phyloP scores from a whole-genome alignment of 805 yeast genomes.

The Ascoidea tarda region DNA sequence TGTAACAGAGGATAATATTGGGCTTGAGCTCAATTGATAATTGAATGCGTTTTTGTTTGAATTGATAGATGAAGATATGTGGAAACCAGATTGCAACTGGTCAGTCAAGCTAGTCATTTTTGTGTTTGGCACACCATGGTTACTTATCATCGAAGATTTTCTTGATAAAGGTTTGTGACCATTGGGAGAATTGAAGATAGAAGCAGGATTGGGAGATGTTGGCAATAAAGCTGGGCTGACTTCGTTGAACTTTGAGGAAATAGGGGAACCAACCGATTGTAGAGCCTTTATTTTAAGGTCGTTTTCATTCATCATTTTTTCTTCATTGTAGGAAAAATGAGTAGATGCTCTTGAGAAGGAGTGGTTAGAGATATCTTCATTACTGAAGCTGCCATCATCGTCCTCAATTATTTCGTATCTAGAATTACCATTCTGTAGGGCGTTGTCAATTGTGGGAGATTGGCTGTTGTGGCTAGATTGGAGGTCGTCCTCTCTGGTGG shows the following conservation, averaged over 20 bases:
- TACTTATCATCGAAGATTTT: constrained; percentile 22
- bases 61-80: no score
- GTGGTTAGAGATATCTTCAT: neutral
- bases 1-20: neutral
- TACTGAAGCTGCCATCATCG: constrained; percentile 1
- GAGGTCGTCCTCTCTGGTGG: no score
- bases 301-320: constrained; percentile 45
- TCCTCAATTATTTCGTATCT: constrained; percentile 4
- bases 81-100: neutral
- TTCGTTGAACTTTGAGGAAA: constrained; percentile 6
- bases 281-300: constrained; percentile 54
- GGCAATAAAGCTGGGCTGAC: constrained; percentile 1
- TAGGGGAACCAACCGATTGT: constrained; percentile 23
- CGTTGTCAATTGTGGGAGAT: neutral
- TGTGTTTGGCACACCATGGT: constrained; percentile 26
- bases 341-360: constrained; percentile 19
- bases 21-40: neutral
- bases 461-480: no score
- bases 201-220: constrained; percentile 8
- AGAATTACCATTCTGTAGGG: neutral
- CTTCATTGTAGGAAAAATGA: constrained; percentile 54
- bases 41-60: neutral
- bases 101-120: constrained; percentile 9
- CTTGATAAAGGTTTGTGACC: constrained; percentile 11
- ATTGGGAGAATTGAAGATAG: neutral